A percentile compares a stretch with the other conserved stretches of the same genome.
These are phyloP conservation scores for Cicer bijugum DNA, from an alignment of 306 rosid species.

Conservation along the genomic window DNA sequence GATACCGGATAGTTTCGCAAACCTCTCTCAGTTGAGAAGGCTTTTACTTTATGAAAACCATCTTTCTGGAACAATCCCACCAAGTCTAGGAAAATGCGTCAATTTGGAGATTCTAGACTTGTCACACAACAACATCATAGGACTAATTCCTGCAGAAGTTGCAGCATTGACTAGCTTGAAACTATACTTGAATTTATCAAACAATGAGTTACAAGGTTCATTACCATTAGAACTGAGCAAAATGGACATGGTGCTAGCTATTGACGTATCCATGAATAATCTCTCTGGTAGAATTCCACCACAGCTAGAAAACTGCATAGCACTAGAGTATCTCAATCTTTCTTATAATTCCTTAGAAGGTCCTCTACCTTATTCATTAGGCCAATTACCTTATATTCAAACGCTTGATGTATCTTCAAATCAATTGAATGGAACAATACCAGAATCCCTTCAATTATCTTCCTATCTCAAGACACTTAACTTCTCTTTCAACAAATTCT, in stretches of 20 bases:
- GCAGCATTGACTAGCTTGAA: conserved; percentile 90
- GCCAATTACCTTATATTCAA: conserved; percentile 68
- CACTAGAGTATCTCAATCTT: conserved; percentile 76
- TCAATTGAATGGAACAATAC: conserved; percentile 65
- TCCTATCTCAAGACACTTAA: conserved; percentile 68
- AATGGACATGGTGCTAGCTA: conserved; percentile 92
- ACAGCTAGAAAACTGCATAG: conserved; percentile 82
- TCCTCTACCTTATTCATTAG: conserved; percentile 70
- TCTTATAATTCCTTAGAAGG: conserved; percentile 72
- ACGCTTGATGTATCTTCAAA: conserved; percentile 78
- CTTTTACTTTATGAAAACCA: conserved; percentile 73
- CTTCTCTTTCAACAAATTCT: conserved; percentile 79
- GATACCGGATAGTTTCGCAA: conserved; percentile 82
- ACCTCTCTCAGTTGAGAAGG: conserved; percentile 78
- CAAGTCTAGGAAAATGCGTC: conserved; percentile 75
- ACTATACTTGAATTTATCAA: conserved; percentile 77
- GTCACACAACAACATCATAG: conserved; percentile 70
- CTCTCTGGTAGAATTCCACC: conserved; percentile 76
- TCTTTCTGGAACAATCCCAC: conserved; percentile 81
- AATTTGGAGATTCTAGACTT: conserved; percentile 88
- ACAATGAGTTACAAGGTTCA: conserved; percentile 64
- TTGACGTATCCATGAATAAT: conserved; percentile 80
- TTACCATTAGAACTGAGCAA: conserved; percentile 84
- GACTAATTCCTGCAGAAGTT: conserved; percentile 78
- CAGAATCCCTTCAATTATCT: conserved; percentile 63